Evolutionary conservation across 2,329 filamentous ascomycete genomes (phyloP).

Genomic region (Hypoxylon rubiginosum): DNA sequence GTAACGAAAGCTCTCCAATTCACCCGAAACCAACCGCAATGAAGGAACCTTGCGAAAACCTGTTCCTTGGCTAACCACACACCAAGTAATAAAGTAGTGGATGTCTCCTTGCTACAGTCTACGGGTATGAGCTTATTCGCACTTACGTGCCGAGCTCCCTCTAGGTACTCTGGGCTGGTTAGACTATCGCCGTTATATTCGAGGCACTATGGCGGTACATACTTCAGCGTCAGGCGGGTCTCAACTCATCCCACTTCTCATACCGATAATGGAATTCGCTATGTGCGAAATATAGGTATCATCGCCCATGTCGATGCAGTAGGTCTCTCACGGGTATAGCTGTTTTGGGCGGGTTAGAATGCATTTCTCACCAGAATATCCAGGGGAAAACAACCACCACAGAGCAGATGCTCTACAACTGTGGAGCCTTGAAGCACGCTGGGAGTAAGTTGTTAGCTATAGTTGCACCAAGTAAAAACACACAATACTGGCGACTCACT

Average conservation of each 20-base stretch:
- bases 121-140: slow-evolving; percentile 48
- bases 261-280: slow-evolving; percentile 62
- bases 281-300: slow-evolving; percentile 95
- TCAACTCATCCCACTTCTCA: slow-evolving; percentile 41
- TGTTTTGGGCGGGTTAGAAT: neutral
- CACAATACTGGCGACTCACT: neutral
- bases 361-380: slow-evolving; percentile 28
- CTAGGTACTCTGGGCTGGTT: slow-evolving; percentile 42
- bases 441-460: slow-evolving; percentile 67
- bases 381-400: slow-evolving; percentile 97
- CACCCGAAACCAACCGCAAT: slow-evolving; percentile 5
- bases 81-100: neutral
- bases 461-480: slow-evolving; percentile 11
- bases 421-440: slow-evolving; percentile 86
- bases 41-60: neutral
- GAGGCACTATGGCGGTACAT: slow-evolving; percentile 21
- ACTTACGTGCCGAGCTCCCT: slow-evolving; percentile 45
- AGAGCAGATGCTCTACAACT: slow-evolving; percentile 98
- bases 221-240: slow-evolving; percentile 30
- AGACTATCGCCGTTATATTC: slow-evolving; percentile 38
- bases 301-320: slow-evolving; percentile 98
- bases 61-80: slow-evolving; percentile 17
- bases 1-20: slow-evolving; percentile 1
- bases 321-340: slow-evolving; percentile 48
- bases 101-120: slow-evolving; percentile 16